Conservation (phyloP, 2,329 filamentous ascomycete genomes). For the Sclerotinia nivalis region DNA sequence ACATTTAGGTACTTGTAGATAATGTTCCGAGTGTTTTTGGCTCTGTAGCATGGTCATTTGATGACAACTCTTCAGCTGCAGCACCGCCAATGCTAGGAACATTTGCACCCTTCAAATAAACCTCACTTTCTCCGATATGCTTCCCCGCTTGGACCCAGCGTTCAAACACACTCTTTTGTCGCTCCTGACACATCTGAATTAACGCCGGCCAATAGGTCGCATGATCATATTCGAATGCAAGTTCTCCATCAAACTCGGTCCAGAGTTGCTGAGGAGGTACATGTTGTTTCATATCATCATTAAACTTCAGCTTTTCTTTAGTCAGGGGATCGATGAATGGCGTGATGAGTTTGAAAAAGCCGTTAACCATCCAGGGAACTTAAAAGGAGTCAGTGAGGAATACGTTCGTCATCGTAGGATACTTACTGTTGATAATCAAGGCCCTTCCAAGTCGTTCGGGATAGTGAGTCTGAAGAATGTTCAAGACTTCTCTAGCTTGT, state of each 20-base stretch:
- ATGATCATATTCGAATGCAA: slow-evolving; percentile 93
- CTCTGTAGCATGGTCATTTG: slow-evolving; percentile 11
- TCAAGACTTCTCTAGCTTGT: slow-evolving; percentile 79
- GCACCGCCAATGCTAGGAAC: slow-evolving; percentile 31
- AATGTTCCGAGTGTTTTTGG: slow-evolving; percentile 3
- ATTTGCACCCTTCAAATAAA: slow-evolving; percentile 72
- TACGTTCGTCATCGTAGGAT: neutral
- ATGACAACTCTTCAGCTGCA: slow-evolving; percentile 14
- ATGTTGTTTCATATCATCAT: slow-evolving; percentile 82
- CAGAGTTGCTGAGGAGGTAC: slow-evolving; percentile 82
- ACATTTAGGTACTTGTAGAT: neutral
- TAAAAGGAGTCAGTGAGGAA: slow-evolving; percentile 29
- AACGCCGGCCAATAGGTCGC: slow-evolving; percentile 85
- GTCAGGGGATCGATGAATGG: slow-evolving; percentile 97
- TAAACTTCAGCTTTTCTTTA: slow-evolving; percentile 94
- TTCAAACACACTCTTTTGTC: slow-evolving; percentile 60
- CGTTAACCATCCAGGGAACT: slow-evolving; percentile 89
- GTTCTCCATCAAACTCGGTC: slow-evolving; percentile 70
- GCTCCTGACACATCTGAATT: slow-evolving; percentile 66
- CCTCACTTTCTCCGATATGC: slow-evolving; percentile 81
- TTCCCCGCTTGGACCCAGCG: slow-evolving; percentile 82
- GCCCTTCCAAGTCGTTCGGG: slow-evolving; percentile 88
- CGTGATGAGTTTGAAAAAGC: slow-evolving; percentile 94
- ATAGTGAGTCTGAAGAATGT: slow-evolving; percentile 93
- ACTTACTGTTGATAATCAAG: slow-evolving; percentile 81